Conservation (phyloP, 192 early-diverging fungal species). For the Coemansia sp. region DNA sequence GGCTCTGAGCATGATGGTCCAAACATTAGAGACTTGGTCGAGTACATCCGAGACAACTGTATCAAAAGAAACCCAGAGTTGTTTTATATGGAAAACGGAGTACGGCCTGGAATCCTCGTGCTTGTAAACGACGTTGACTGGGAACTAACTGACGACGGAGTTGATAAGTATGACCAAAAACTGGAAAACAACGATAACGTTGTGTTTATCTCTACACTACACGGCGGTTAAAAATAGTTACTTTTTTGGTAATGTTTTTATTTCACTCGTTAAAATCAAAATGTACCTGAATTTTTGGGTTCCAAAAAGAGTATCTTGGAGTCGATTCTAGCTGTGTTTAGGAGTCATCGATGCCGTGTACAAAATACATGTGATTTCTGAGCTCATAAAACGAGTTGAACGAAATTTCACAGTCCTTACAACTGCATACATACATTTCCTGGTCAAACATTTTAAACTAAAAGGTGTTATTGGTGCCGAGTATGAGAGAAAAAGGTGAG, state of each 20-base stretch:
- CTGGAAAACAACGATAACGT: constrained; percentile 77
- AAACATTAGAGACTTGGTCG: constrained; percentile 69
- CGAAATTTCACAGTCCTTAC: too few relatives aligned
- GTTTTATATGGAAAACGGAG: constrained; percentile 77
- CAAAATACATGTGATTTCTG: too few relatives aligned
- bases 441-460: too few relatives aligned
- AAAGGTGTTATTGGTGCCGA: too few relatives aligned
- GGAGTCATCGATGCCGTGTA: too few relatives aligned
- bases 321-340: too few relatives aligned
- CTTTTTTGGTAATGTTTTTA: background rate
- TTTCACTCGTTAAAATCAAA: background rate
- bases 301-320: too few relatives aligned
- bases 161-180: constrained; percentile 81
- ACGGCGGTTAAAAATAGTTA: constrained; percentile 71
- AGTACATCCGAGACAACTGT: constrained; percentile 65
- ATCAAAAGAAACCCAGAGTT: constrained; percentile 75
- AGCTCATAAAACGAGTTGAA: too few relatives aligned
- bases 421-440: too few relatives aligned
- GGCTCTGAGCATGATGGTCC: background rate
- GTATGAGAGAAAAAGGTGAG: too few relatives aligned
- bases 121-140: constrained; percentile 94
- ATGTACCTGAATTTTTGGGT: too few relatives aligned
- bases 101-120: constrained; percentile 93
- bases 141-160: constrained; percentile 86
- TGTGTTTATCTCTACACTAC: constrained; percentile 96